phyloP scores from a whole-genome alignment of 768 basidiomycete genomes.

The Kwoniella shandongensis region DNA sequence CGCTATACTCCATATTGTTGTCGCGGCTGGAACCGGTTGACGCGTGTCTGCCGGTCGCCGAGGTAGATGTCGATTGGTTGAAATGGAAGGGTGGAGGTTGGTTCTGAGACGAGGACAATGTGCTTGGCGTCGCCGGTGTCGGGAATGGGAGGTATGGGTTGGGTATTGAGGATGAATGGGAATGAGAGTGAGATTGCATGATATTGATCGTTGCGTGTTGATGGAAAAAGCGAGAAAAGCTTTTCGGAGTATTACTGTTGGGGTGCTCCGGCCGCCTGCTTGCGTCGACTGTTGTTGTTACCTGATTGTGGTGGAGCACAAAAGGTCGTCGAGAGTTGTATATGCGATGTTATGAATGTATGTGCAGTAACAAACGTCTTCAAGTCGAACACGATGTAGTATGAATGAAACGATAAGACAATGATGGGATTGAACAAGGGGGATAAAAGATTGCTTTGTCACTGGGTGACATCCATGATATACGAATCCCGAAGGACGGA shows the following conservation, averaged over 20 bases:
- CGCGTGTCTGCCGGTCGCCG: conserved; percentile 1
- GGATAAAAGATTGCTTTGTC: background rate
- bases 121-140: conserved; percentile 12
- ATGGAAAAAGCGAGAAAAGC: background rate
- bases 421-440: background rate
- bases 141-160: conserved; percentile 11
- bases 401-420: no score
- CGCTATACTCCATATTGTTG: conserved; percentile 14
- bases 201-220: background rate
- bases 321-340: no score
- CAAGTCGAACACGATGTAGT: no score
- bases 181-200: background rate
- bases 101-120: conserved; percentile 1
- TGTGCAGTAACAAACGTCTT: no score
- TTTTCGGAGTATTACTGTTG: no score
- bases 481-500: no score
- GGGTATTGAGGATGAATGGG: background rate
- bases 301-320: no score
- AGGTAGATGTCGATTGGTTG: no score
- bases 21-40: conserved; percentile 6
- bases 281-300: no score
- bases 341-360: no score
- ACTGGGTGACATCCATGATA: conserved; percentile 14
- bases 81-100: conserved; percentile 11
- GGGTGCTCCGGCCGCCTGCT: no score